phyloP scores from a whole-genome alignment of 805 yeast species.

The Ogataea pilisensis region DNA sequence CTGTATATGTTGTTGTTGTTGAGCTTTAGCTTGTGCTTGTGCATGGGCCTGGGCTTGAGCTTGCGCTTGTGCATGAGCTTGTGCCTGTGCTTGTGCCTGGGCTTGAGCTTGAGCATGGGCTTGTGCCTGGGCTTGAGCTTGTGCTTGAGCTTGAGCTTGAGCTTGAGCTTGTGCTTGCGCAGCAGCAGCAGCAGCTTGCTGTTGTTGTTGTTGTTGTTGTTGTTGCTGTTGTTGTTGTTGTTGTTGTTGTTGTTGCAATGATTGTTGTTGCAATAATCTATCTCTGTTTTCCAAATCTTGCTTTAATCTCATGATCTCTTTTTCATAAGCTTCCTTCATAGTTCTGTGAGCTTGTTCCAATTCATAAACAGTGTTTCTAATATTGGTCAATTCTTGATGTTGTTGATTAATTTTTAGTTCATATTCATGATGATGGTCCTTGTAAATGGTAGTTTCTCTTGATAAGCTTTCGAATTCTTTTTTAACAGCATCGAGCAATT shows the following conservation, averaged over 20 bases:
- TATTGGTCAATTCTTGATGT: constrained; percentile 88
- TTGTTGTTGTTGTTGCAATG: constrained; percentile 38
- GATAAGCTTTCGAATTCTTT: constrained; percentile 84
- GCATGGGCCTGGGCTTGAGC: constrained; percentile 13
- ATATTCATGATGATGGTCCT: constrained; percentile 88
- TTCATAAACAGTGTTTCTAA: constrained; percentile 90
- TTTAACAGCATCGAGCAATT: constrained; percentile 85
- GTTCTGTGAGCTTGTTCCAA: constrained; percentile 91
- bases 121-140: constrained; percentile 29
- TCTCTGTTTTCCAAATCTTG: constrained; percentile 81
- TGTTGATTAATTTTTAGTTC: constrained; percentile 90
- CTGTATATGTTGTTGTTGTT: constrained; percentile 15
- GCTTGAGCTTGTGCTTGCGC: constrained; percentile 36
- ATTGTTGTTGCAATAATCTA: constrained; percentile 46
- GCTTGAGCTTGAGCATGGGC: constrained; percentile 32
- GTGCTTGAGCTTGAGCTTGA: constrained; percentile 30
- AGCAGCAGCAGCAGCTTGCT: constrained; percentile 54
- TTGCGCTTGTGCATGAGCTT: constrained; percentile 22
- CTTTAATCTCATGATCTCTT: constrained; percentile 81
- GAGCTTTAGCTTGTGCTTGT: constrained; percentile 12
- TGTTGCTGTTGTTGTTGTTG: constrained; percentile 33
- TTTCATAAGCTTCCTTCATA: constrained; percentile 94
- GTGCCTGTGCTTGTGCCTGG: constrained; percentile 27
- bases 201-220: constrained; percentile 46
- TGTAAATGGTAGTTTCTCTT: constrained; percentile 78